A percentile compares a stretch with the other conserved stretches of the same genome.
phyloP scores from a whole-genome alignment of 2,329 filamentous ascomycete genomes.

The Cytospora piceicola region DNA sequence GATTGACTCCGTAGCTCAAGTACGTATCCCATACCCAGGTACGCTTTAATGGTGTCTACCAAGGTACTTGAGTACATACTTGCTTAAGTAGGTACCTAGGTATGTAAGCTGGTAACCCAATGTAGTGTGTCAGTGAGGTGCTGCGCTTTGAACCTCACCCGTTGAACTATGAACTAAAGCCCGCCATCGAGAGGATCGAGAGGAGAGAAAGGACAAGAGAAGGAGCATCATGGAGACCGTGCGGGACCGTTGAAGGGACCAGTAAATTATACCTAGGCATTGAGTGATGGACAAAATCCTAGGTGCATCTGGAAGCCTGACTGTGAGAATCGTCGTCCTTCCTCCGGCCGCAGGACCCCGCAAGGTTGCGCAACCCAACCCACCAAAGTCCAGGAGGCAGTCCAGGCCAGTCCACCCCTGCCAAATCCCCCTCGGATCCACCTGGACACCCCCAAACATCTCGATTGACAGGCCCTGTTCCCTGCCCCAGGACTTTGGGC shows the following conservation, averaged over 20 bases:
- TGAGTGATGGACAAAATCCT: too few relatives aligned
- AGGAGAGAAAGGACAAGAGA: too few relatives aligned
- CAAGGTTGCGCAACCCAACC: not conserved
- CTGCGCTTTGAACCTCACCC: not conserved
- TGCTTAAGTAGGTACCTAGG: not conserved
- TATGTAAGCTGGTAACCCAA: not conserved
- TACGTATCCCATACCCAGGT: not conserved
- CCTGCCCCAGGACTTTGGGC: not conserved
- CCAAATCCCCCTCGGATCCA: too few relatives aligned
- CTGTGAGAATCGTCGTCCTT: too few relatives aligned
- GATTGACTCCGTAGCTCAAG: too few relatives aligned
- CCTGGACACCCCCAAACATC: not conserved
- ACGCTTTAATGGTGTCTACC: too few relatives aligned
- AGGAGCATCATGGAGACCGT: not conserved
- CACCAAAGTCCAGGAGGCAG: not conserved
- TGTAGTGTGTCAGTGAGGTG: not conserved
- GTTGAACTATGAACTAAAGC: not conserved
- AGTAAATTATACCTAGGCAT: too few relatives aligned
- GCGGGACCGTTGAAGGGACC: not conserved
- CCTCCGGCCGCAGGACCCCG: too few relatives aligned
- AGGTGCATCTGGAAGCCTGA: too few relatives aligned
- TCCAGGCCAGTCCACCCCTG: too few relatives aligned
- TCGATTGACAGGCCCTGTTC: not conserved
- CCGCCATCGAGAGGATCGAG: not conserved
- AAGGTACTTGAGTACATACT: too few relatives aligned